Evolutionary conservation across 1,284 basidiomycete species (phyloP).

Genomic region (Abortiporus biennis): DNA sequence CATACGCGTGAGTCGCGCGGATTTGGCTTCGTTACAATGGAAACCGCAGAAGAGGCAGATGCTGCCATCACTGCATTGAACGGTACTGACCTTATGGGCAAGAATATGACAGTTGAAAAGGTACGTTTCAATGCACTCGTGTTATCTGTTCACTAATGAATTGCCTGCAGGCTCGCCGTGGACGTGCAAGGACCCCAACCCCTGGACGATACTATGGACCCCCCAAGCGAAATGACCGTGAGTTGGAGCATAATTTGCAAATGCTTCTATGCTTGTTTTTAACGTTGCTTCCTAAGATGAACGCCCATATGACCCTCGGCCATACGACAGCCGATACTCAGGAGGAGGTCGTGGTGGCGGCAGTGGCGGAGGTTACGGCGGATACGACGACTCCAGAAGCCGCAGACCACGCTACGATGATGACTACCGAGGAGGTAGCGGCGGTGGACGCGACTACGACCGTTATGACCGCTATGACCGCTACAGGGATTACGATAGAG

Average conservation of each 20-base stretch:
- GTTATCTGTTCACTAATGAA: slow-evolving; percentile 8
- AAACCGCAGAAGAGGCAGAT: slow-evolving; percentile 81
- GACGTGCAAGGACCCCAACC: slow-evolving; percentile 90
- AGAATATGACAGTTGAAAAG: slow-evolving; percentile 83
- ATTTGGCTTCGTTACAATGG: slow-evolving; percentile 98
- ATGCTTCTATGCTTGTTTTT: background rate
- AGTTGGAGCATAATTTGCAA: slow-evolving; percentile 12
- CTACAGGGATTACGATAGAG: slow-evolving; percentile 25
- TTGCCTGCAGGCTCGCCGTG: slow-evolving; percentile 74
- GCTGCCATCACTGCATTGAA: slow-evolving; percentile 83
- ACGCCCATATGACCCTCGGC: slow-evolving; percentile 74
- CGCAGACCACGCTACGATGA: slow-evolving; percentile 33
- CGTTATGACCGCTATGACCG: no score
- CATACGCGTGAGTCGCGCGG: slow-evolving; percentile 95
- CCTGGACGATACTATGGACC: slow-evolving; percentile 93
- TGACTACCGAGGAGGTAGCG: slow-evolving; percentile 28
- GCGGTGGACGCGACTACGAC: slow-evolving; percentile 31
- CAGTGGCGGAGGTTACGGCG: slow-evolving; percentile 19
- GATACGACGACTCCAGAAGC: slow-evolving; percentile 45
- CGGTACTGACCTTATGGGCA: slow-evolving; percentile 81
- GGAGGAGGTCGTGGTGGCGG: slow-evolving; percentile 33
- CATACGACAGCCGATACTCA: slow-evolving; percentile 74
- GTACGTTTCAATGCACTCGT: slow-evolving; percentile 31
- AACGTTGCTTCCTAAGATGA: slow-evolving; percentile 39
- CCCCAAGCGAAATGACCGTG: slow-evolving; percentile 70